These are phyloP conservation scores for Herpetomonas samuelpessoai DNA, from an alignment of 208 protist species.

Conservation along the genomic window DNA sequence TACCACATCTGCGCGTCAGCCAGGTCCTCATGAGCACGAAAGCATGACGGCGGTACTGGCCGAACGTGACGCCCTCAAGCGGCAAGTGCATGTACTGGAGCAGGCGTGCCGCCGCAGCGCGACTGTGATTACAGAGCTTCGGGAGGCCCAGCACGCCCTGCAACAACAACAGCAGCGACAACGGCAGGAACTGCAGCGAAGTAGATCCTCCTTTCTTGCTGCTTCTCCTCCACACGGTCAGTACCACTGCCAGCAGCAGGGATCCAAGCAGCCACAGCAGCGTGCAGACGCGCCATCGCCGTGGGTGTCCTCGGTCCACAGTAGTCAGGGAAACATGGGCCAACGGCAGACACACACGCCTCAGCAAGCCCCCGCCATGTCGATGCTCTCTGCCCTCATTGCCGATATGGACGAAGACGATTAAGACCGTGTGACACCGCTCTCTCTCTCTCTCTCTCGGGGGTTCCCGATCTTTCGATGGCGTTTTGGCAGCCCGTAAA, in stretches of 20 bases:
- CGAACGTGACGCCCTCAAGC: conserved; percentile 14
- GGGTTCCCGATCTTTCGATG: too few relatives aligned
- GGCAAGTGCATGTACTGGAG: conserved; percentile 47
- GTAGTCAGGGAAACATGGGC: too few relatives aligned
- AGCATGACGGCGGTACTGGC: too few relatives aligned
- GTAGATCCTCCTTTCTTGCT: too few relatives aligned
- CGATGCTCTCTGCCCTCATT: background rate
- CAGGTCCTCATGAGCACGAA: too few relatives aligned
- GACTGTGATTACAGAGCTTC: conserved; percentile 54
- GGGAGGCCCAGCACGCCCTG: conserved; percentile 46
- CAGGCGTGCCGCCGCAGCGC: conserved; percentile 47
- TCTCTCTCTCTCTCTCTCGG: conserved; percentile 10
- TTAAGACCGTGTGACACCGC: background rate
- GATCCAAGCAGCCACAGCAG: background rate
- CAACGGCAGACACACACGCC: too few relatives aligned
- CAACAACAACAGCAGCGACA: conserved; percentile 5
- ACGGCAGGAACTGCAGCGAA: background rate
- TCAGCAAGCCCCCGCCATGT: background rate
- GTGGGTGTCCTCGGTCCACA: too few relatives aligned
- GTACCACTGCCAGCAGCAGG: background rate
- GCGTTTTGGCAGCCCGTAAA: too few relatives aligned
- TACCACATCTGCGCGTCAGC: too few relatives aligned
- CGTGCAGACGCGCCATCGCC: too few relatives aligned
- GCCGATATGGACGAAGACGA: background rate
- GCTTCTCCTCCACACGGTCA: too few relatives aligned